These are phyloP conservation scores for Trichosporon inkin DNA, from an alignment of 1,284 basidiomycete genomes.

Conservation along the genomic window DNA sequence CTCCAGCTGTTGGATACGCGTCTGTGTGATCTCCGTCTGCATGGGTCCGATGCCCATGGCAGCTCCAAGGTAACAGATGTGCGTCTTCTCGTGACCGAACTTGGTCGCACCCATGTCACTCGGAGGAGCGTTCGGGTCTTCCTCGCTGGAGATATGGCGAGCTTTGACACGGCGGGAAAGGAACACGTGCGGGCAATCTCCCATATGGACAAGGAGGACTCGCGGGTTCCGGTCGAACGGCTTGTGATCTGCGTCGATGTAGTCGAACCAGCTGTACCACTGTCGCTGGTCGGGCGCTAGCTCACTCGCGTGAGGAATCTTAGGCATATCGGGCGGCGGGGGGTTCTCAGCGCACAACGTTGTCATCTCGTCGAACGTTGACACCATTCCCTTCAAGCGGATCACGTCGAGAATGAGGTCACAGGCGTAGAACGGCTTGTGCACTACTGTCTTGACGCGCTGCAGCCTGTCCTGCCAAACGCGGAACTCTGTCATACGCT, in stretches of 20 bases:
- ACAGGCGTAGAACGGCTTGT: constrained; percentile 89
- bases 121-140: constrained; percentile 1
- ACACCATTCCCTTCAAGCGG: constrained; percentile 73
- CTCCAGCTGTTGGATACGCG: constrained; percentile 52
- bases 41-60: constrained; percentile 61
- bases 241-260: constrained; percentile 71
- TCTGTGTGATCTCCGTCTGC: constrained; percentile 63
- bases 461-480: constrained; percentile 42
- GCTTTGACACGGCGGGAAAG: constrained; percentile 63
- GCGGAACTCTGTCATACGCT: constrained; percentile 73
- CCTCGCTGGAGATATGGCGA: constrained; percentile 2
- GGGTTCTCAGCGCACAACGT: neutral
- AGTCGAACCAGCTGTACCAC: constrained; percentile 83
- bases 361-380: constrained; percentile 64
- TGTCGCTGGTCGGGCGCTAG: constrained; percentile 43
- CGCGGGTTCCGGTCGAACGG: constrained; percentile 57
- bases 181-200: constrained; percentile 75
- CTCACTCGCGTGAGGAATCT: constrained; percentile 27
- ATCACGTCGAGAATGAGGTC: constrained; percentile 77
- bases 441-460: constrained; percentile 42
- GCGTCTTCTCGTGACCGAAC: constrained; percentile 83
- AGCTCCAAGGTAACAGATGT: constrained; percentile 75
- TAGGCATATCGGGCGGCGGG: constrained; percentile 11
- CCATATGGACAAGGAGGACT: constrained; percentile 67
- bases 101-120: constrained; percentile 58